Conservation (phyloP, 371 early-diverging fungal species). For the Mortierella sp. region DNA sequence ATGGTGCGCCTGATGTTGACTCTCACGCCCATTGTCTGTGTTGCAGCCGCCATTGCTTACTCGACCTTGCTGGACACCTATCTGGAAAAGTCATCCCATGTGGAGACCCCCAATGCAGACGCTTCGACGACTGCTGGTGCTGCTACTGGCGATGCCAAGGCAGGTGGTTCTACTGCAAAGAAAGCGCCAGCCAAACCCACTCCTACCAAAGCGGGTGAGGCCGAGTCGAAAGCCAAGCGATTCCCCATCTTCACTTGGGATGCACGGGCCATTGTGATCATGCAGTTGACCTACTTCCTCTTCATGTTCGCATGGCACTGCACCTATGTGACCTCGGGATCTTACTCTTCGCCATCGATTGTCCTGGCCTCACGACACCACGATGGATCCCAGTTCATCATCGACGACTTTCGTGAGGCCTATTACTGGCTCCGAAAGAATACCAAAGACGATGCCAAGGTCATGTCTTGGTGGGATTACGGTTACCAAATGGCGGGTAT, state of each 20-base stretch:
- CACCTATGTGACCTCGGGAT: constrained; percentile 97
- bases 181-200: constrained; percentile 14
- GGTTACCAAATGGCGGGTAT: constrained; percentile 99
- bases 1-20: constrained; percentile 99
- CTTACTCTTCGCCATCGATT: constrained; percentile 99
- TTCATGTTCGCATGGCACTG: constrained; percentile 95
- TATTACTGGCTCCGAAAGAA: constrained; percentile 99
- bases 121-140: background rate
- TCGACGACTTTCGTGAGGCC: constrained; percentile 99
- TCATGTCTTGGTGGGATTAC: constrained; percentile 99
- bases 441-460: constrained; percentile 91
- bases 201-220: constrained; percentile 26
- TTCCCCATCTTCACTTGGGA: constrained; percentile 57
- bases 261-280: constrained; percentile 60
- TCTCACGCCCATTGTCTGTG: constrained; percentile 96
- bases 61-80: constrained; percentile 87
- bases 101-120: constrained; percentile 13
- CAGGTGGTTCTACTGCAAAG: constrained; percentile 10
- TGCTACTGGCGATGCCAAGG: constrained; percentile 15
- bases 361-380: constrained; percentile 89
- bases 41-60: constrained; percentile 91
- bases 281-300: constrained; percentile 71
- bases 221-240: constrained; percentile 49
- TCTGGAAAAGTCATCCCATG: constrained; percentile 58
- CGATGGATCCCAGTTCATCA: constrained; percentile 93